Conservation (phyloP, 2,329 filamentous ascomycete species). For the Trichoderma atroviride region DNA sequence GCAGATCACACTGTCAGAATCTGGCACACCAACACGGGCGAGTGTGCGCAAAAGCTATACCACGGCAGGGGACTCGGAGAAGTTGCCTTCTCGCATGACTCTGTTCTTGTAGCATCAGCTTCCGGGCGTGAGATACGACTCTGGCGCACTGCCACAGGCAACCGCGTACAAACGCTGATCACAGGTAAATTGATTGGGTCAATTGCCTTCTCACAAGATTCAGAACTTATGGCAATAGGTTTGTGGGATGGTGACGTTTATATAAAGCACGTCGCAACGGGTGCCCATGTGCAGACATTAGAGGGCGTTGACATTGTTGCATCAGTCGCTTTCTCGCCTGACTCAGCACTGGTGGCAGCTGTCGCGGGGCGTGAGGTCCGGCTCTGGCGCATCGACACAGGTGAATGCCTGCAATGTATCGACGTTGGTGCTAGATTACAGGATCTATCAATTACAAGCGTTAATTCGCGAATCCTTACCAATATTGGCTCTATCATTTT, state of each 20-base stretch:
- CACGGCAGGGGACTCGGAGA: background rate
- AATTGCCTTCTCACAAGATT: background rate
- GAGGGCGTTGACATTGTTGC: background rate
- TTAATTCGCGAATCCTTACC: background rate
- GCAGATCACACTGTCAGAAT: background rate
- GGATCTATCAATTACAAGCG: background rate
- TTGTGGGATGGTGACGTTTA: accelerated
- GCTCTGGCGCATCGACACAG: background rate
- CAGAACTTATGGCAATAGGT: background rate
- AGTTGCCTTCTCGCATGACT: background rate
- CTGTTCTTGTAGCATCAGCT: background rate
- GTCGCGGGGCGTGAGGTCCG: background rate
- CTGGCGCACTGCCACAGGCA: background rate
- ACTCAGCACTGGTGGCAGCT: background rate
- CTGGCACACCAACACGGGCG: background rate
- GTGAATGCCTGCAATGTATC: background rate
- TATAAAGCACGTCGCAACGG: background rate
- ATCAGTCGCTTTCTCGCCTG: background rate
- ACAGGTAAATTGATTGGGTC: no score
- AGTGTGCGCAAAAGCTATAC: background rate
- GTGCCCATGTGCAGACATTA: background rate
- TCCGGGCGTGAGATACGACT: background rate
- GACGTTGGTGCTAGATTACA: no score
- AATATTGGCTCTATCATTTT: background rate
- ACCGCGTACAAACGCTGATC: background rate